These are phyloP conservation scores for Euphorbia lathyris DNA, from an alignment of 345 rosid species.

Conservation along the genomic window DNA sequence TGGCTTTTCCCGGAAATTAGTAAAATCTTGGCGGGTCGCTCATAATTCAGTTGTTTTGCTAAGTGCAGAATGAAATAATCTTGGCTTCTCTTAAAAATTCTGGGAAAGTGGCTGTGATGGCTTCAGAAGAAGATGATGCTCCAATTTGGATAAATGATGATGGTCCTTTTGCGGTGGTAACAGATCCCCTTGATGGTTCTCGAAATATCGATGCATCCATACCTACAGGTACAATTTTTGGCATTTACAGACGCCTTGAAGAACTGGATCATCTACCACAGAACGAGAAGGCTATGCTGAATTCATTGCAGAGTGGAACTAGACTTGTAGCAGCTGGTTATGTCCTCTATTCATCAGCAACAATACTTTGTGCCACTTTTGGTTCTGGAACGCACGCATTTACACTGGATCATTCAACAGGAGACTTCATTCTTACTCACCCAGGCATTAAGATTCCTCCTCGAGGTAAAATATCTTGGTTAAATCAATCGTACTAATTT, in stretches of 20 bases:
- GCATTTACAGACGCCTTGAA: slow-evolving; percentile 60
- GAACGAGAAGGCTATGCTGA: slow-evolving; percentile 66
- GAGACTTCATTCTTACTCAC: slow-evolving; percentile 86
- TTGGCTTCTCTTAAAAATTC: slow-evolving; percentile 69
- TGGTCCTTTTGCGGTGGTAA: slow-evolving; percentile 75
- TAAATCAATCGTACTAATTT: background rate
- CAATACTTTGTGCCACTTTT: slow-evolving; percentile 71
- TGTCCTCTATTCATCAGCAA: slow-evolving; percentile 88
- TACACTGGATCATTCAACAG: slow-evolving; percentile 77
- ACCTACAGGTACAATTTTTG: slow-evolving; percentile 89
- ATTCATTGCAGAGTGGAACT: slow-evolving; percentile 75
- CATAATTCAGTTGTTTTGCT: background rate
- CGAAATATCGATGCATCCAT: slow-evolving; percentile 89
- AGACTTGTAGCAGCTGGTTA: slow-evolving; percentile 83
- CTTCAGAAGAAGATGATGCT: slow-evolving; percentile 83
- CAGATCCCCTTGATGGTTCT: slow-evolving; percentile 95
- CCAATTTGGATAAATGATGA: slow-evolving; percentile 71
- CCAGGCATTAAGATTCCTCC: slow-evolving; percentile 70
- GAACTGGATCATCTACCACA: slow-evolving; percentile 74
- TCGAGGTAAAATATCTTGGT: slow-evolving; percentile 49
- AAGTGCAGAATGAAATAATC: slow-evolving; percentile 70
- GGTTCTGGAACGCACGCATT: slow-evolving; percentile 95
- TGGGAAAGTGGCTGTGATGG: slow-evolving; percentile 91
- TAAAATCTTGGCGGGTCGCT: too few species aligned
- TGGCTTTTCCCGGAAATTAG: too few species aligned